Conservation (phyloP, 148 eudicot genomes). For the Spergularia bocconei region DNA sequence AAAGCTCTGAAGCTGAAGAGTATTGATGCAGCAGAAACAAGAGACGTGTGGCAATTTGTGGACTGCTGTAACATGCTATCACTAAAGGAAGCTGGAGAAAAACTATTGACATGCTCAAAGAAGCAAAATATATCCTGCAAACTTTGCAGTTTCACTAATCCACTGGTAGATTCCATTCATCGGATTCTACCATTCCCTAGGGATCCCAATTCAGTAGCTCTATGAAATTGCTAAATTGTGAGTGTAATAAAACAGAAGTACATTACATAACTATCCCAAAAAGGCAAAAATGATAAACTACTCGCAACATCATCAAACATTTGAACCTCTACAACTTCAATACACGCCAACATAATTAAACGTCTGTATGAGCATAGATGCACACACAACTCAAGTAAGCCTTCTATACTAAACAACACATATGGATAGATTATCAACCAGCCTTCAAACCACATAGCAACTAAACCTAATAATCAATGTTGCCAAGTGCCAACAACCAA, state of each 20-base stretch:
- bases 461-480: not conserved
- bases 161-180: not conserved
- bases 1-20: not conserved
- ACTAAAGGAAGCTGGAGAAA: not conserved
- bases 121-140: not conserved
- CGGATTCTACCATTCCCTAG: not conserved
- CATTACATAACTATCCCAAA: not conserved
- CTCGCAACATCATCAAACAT: not conserved
- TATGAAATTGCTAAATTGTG: too few species aligned
- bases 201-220: too few species aligned
- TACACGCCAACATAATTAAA: not conserved
- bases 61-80: not conserved
- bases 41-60: not conserved
- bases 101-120: not conserved
- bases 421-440: constrained; percentile 5
- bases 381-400: not conserved
- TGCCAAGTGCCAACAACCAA: not conserved
- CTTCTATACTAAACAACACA: not conserved
- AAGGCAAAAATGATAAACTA: not conserved
- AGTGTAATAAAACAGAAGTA: not conserved
- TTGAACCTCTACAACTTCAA: not conserved
- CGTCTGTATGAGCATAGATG: not conserved
- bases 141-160: not conserved
- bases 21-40: not conserved
- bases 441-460: not conserved